Evolutionary conservation across 306 rosid genomes (phyloP).

Genomic region (Trichosanthes cucumerina): DNA sequence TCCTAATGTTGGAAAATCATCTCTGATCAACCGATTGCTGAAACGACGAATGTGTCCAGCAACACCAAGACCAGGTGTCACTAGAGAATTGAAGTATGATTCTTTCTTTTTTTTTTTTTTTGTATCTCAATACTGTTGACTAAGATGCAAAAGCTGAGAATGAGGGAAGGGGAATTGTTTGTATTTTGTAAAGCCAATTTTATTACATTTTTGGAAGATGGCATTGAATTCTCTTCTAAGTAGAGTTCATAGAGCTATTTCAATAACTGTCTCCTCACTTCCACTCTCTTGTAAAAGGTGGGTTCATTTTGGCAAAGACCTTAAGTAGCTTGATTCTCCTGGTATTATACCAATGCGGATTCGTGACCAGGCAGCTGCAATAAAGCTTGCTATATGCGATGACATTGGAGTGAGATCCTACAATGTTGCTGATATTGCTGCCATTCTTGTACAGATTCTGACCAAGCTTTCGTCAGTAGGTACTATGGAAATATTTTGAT

Average conservation of each 20-base stretch:
- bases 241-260: neutral
- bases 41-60: slow-evolving; percentile 88
- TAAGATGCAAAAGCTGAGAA: neutral
- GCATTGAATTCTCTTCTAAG: neutral
- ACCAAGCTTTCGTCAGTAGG: slow-evolving; percentile 68
- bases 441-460: slow-evolving; percentile 84
- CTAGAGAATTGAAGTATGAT: slow-evolving; percentile 63
- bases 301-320: slow-evolving; percentile 89
- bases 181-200: neutral
- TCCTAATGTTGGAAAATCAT: slow-evolving; percentile 94
- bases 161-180: neutral
- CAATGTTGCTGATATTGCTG: slow-evolving; percentile 68
- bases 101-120: too few species aligned
- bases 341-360: slow-evolving; percentile 92
- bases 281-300: slow-evolving; percentile 44
- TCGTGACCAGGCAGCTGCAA: slow-evolving; percentile 88
- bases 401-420: slow-evolving; percentile 94
- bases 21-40: slow-evolving; percentile 74
- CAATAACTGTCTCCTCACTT: neutral
- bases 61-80: slow-evolving; percentile 96
- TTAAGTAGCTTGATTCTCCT: slow-evolving; percentile 87
- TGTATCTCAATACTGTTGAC: neutral
- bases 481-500: slow-evolving; percentile 7
- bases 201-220: neutral
- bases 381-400: slow-evolving; percentile 94